Percentiles rank a stretch among this genome's conserved stretches.
Evolutionary conservation across 306 rosid genomes (phyloP).

Genomic region (Oxytropis ochrocephala): DNA sequence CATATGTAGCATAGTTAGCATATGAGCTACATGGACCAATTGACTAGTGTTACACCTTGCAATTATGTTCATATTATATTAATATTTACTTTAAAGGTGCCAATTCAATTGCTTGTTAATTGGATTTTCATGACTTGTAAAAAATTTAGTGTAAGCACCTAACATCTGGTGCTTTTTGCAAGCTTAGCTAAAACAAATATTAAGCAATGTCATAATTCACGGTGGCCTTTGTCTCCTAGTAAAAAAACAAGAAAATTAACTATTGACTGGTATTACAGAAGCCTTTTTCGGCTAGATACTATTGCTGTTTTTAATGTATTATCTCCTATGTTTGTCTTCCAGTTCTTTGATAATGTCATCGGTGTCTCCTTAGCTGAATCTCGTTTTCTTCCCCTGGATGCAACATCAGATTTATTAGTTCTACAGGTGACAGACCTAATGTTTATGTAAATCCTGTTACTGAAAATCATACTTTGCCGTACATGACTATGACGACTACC

Average conservation of each 20-base stretch:
- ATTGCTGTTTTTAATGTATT: constrained; percentile 3
- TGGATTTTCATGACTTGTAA: too few species aligned
- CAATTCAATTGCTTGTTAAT: too few species aligned
- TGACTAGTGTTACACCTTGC: too few species aligned
- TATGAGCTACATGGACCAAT: too few species aligned
- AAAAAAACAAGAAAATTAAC: not conserved
- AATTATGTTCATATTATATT: too few species aligned
- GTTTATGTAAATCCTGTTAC: not conserved
- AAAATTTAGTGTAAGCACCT: too few species aligned
- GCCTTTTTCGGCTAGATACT: not conserved
- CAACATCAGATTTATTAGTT: constrained; percentile 59
- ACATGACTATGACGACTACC: not conserved
- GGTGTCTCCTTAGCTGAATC: constrained; percentile 56
- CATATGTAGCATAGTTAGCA: too few species aligned
- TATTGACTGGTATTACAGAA: not conserved
- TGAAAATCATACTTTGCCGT: not conserved
- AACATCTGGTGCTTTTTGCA: not conserved
- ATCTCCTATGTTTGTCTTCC: constrained; percentile 12
- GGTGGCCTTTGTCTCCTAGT: not conserved
- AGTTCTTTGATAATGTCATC: constrained; percentile 50
- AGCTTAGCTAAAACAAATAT: not conserved
- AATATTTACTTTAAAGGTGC: too few species aligned
- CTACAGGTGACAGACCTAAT: constrained; percentile 42
- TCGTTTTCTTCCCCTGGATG: constrained; percentile 45
- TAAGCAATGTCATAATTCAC: not conserved